phyloP scores from a whole-genome alignment of 257 asterid genomes.

The Gynochthodes officinalis region DNA sequence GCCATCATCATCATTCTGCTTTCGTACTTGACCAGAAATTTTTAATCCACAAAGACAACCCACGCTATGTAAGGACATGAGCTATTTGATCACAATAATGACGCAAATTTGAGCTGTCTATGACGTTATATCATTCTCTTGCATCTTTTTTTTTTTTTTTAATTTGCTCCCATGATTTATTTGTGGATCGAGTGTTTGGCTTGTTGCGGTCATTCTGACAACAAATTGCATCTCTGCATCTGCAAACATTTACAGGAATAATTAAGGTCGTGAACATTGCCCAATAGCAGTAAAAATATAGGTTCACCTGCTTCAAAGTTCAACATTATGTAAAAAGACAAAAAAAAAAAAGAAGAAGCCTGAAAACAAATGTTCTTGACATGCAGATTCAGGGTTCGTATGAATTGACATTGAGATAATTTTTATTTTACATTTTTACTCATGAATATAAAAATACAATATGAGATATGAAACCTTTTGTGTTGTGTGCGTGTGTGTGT shows the following conservation, averaged over 20 bases:
- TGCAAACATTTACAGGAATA: neutral
- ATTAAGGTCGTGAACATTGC: neutral
- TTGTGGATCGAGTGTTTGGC: conserved; percentile 12
- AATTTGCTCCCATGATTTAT: neutral
- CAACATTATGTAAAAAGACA: too few species aligned
- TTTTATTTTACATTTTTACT: too few species aligned
- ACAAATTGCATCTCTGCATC: conserved; percentile 3
- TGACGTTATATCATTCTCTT: conserved; percentile 41
- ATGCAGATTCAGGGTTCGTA: too few species aligned
- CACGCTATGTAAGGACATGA: conserved; percentile 45
- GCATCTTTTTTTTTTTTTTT: neutral
- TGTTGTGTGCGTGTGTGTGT: too few species aligned
- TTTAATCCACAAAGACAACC: conserved; percentile 33
- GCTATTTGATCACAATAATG: conserved; percentile 34
- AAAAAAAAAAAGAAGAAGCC: too few species aligned
- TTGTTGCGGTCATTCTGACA: conserved; percentile 14
- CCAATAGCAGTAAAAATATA: neutral
- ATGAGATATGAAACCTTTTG: too few species aligned
- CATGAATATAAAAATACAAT: too few species aligned
- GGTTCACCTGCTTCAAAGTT: neutral
- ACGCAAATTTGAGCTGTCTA: conserved; percentile 57
- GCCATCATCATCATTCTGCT: neutral
- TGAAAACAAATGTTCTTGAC: too few species aligned
- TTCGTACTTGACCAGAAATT: conserved; percentile 11
- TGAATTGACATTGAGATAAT: too few species aligned